Conservation (phyloP, 2,329 filamentous ascomycete species). For the Zasmidium angulare region DNA sequence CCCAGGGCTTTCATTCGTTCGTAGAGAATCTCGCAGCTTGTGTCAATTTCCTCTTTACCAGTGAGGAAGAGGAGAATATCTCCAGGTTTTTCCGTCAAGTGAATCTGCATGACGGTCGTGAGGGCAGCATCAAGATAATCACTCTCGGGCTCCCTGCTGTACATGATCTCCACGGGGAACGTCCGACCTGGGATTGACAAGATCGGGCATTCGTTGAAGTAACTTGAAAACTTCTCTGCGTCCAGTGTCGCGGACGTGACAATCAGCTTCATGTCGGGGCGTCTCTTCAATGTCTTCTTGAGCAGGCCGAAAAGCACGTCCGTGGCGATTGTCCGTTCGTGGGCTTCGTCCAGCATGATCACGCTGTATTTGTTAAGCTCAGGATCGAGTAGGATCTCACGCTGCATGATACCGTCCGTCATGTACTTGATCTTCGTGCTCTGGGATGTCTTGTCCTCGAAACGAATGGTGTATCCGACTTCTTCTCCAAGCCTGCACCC, state of each 20-base stretch:
- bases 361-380: conserved; percentile 87
- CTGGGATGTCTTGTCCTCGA: conserved; percentile 88
- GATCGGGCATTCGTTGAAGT: conserved; percentile 94
- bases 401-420: conserved; percentile 97
- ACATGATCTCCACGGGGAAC: conserved; percentile 93
- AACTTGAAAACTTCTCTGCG: conserved; percentile 94
- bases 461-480: conserved; percentile 96
- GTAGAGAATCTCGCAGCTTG: conserved; percentile 84
- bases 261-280: conserved; percentile 89
- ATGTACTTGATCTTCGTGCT: conserved; percentile 97
- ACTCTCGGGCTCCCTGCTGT: conserved; percentile 89
- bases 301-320: conserved; percentile 92
- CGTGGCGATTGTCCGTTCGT: conserved; percentile 94
- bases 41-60: conserved; percentile 97
- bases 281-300: conserved; percentile 85
- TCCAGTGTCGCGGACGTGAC: conserved; percentile 96
- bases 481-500: conserved; percentile 87
- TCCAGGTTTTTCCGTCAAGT: conserved; percentile 84
- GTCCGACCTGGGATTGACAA: conserved; percentile 95
- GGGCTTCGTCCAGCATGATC: conserved; percentile 97
- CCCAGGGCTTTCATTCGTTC: conserved; percentile 97
- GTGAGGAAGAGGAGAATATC: conserved; percentile 98
- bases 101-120: conserved; percentile 98
- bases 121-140: conserved; percentile 93
- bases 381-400: conserved; percentile 90